Evolutionary conservation across 345 rosid species (phyloP), one percentile per base, ranked within the genome.

Genomic region (Aquilaria malaccensis): DNA sequence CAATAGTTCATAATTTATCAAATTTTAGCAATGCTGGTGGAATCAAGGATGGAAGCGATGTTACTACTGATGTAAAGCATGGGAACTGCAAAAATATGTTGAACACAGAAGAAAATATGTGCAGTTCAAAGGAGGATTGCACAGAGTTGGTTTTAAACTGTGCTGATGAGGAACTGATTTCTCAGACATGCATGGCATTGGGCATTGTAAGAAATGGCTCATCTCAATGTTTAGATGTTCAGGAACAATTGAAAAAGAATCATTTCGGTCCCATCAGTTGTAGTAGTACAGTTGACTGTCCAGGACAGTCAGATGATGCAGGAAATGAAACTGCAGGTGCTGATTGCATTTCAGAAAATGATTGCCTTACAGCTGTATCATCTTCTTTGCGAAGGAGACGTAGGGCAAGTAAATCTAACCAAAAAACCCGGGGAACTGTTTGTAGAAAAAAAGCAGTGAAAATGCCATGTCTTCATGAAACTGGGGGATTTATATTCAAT

Each of bases 371-470:
- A 41, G 66, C 60, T 31, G 58, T 64, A 22, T 46, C 71, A 60
- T 62, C 84, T 60, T 72, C 79, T 68, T 72, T 80, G 31, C 73
- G 64, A 73, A 77, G 81, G 70, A 81, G 81, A 65, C 66, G 72
- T 31, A 73, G 69, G 50, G 45, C 12, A 55, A 69, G 77, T 65
- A 88, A 75, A 79, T 82, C 73, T 30, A 62, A 76, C 55, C 69
- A 64, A 62, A 74, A 63, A 69, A 63, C 79, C 49, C 76, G 55
- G 67, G 63, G 83, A 78, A 74, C 52, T 70, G 68, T 71, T 67
- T 73, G 74, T 58, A 64, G 75, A 76, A 76, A 68, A 76, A 77
- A 67, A 37, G 75, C 73, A 11, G 57, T 70, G 45, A 81, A 70
- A 60, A 77, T 62, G 68, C 72, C 60, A 11, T 72, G 60, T 51